phyloP scores from a whole-genome alignment of 352 stramenopile species.

The Elongisporangium undulatum region DNA sequence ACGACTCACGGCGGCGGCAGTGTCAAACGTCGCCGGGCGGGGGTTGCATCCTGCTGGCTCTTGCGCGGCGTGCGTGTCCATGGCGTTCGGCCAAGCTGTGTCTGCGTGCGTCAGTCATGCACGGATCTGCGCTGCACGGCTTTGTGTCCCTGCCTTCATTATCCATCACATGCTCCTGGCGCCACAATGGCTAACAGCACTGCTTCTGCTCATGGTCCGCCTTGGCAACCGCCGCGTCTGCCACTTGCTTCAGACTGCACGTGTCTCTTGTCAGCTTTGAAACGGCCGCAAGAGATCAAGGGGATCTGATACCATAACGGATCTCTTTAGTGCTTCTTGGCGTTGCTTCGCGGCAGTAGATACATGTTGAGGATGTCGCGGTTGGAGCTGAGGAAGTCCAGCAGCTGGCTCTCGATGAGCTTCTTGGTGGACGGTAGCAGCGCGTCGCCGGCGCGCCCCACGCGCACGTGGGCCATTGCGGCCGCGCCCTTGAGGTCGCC shows the following conservation, averaged over 20 bases:
- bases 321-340: slow-evolving; percentile 1
- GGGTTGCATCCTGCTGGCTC: neutral
- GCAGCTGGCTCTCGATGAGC: slow-evolving; percentile 69
- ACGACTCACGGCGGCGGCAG: neutral
- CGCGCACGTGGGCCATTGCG: slow-evolving; percentile 52
- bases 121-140: neutral
- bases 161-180: neutral
- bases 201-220: no score
- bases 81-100: neutral
- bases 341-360: slow-evolving; percentile 39
- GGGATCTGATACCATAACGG: neutral
- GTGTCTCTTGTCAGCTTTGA: neutral
- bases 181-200: no score
- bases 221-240: no score
- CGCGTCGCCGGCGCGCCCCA: slow-evolving; percentile 50
- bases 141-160: neutral
- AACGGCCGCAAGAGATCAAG: no score
- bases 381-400: slow-evolving; percentile 74
- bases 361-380: slow-evolving; percentile 83
- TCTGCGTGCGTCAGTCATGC: neutral
- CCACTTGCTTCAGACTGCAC: neutral
- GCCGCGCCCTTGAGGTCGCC: slow-evolving; percentile 63
- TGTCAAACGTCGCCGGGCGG: neutral
- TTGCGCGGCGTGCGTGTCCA: neutral
- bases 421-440: slow-evolving; percentile 68